A percentile compares a stretch with the other conserved stretches of the same genome.
These are phyloP conservation scores for Fusarium sterilihyphosum DNA, from an alignment of 2,329 filamentous ascomycete genomes.

Conservation along the genomic window DNA sequence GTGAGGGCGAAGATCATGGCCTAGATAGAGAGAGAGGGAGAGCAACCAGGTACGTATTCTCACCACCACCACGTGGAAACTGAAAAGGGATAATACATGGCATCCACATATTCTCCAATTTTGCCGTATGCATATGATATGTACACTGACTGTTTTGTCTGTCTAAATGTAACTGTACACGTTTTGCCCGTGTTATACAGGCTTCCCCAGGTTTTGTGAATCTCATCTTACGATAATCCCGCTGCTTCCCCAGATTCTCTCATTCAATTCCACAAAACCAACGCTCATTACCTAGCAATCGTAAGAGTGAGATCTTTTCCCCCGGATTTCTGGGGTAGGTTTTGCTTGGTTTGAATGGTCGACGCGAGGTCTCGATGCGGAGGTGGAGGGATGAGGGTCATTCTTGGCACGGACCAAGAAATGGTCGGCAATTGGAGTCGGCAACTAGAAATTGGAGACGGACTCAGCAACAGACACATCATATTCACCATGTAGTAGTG, in stretches of 20 bases:
- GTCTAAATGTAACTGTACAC: background rate
- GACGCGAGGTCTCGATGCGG: slow-evolving; percentile 4
- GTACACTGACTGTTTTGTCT: background rate
- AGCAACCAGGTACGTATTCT: background rate
- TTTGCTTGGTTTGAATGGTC: slow-evolving; percentile 11
- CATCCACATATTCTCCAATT: slow-evolving; percentile 17
- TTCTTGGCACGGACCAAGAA: slow-evolving; percentile 36
- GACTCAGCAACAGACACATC: background rate
- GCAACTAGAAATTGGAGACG: slow-evolving; percentile 28
- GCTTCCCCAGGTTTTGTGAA: slow-evolving; percentile 31
- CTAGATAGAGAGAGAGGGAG: background rate
- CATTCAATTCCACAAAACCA: slow-evolving; percentile 13
- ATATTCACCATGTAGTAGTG: background rate
- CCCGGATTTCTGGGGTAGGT: slow-evolving; percentile 33
- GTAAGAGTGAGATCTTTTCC: slow-evolving; percentile 22
- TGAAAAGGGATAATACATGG: slow-evolving; percentile 1
- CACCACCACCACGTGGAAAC: slow-evolving; percentile 15
- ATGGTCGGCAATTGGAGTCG: slow-evolving; percentile 42
- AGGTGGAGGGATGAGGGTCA: slow-evolving; percentile 20
- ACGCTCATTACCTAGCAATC: slow-evolving; percentile 26
- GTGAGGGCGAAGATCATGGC: slow-evolving; percentile 18
- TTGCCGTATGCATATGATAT: background rate
- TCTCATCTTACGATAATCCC: slow-evolving; percentile 6
- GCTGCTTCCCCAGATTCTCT: slow-evolving; percentile 8
- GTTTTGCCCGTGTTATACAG: background rate